These are phyloP conservation scores for Histomonas meleagridis DNA, from an alignment of 208 protist species.

Conservation along the genomic window DNA sequence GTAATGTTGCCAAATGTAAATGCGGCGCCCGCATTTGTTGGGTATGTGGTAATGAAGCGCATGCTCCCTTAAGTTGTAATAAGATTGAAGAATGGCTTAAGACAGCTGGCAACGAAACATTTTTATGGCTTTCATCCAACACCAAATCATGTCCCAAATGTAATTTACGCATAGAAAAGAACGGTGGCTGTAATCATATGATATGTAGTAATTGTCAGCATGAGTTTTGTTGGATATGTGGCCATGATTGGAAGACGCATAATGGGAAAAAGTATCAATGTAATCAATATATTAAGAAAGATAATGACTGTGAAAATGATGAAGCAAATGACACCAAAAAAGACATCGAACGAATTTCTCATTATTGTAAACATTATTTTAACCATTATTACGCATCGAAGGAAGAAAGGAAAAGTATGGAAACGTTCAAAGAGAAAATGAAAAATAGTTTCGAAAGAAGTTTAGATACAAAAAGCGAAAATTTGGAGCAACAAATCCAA, in stretches of 20 bases:
- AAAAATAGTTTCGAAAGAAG: no score
- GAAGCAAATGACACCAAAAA: neutral
- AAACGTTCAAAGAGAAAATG: neutral
- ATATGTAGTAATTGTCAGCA: neutral
- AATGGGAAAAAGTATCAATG: neutral
- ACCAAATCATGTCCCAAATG: neutral
- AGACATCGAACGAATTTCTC: neutral
- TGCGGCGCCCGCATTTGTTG: neutral
- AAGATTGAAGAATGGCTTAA: neutral
- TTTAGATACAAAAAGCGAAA: neutral
- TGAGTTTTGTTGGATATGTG: slow-evolving; percentile 29
- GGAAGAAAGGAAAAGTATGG: no score
- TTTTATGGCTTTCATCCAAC: neutral
- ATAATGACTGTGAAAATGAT: neutral
- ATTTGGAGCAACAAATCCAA: neutral
- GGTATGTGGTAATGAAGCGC: no score
- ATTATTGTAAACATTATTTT: neutral
- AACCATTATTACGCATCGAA: neutral
- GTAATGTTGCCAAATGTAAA: neutral
- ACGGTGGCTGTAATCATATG: slow-evolving; percentile 2
- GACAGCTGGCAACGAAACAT: neutral
- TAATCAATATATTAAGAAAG: neutral
- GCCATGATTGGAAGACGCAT: neutral
- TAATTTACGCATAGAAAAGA: neutral
- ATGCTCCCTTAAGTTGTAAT: neutral